Base-by-base conservation (phyloP, 2,329 filamentous ascomycete genomes). In the Nemania sp. region DNA sequence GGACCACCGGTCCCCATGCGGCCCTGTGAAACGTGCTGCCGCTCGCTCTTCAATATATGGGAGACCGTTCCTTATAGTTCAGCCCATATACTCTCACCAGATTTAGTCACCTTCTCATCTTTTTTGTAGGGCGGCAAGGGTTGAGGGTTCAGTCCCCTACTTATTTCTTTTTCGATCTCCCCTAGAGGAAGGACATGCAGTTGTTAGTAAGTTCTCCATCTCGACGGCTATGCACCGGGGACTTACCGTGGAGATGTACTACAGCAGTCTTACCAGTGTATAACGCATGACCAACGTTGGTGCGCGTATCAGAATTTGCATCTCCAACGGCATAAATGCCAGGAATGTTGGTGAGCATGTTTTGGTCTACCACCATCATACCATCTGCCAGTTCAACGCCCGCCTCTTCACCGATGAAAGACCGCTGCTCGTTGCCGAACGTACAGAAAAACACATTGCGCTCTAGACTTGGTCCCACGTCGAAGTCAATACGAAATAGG, bases 241-340 rank as follows among this genome's bases (percentile, higher is more conserved):
- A 73, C 81, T 75, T 69, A 85, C 83, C 77, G 62, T 87, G 85
- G 2, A 85, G 62, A 50, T 74, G 84, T 0, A 87, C 83, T 3
- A 82, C 84, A 0, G 84, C 77, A 34, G 78, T 72, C 77, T 87
- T 87, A 3, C 84, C 85, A n/a, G 75, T 82, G 67, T 77, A 87
- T 64, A 87, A 78, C 0, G 85, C 85, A 62, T 87, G 84, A 0
- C 83, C 83, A 1, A 87, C 80, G 63, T 87, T 87, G 2, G 84
- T 86, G 7, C 77, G 76, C 15, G 80, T 79, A 56, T 87, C 84
- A 34, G 79, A 80, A 72, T 87, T 87, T 9, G 80, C 80, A 65
- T 88, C 85, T 0, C 85, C 85, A 18, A 87, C 71, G 5, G 82
- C 84, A 65, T 81, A 87, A 0, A 87, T 79, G 1, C 85, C 84